phyloP scores from a whole-genome alignment of 2,329 filamentous ascomycete genomes.

The Nothopassalora personata region DNA sequence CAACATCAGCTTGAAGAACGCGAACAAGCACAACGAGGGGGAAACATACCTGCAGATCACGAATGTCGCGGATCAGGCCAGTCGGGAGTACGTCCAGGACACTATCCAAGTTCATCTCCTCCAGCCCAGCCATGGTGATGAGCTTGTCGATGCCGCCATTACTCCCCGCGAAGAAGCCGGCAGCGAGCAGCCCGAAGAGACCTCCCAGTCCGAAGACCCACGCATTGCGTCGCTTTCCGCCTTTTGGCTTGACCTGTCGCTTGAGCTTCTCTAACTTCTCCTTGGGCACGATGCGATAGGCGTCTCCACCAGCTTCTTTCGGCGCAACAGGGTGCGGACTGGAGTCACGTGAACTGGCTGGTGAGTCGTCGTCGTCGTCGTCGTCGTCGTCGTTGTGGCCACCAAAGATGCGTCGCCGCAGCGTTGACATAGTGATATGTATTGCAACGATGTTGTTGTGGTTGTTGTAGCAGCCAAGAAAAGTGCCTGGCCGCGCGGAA shows the following conservation, averaged over 20 bases:
- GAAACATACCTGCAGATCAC: conserved; percentile 67
- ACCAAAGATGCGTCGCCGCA: conserved; percentile 34
- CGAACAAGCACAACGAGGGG: conserved; percentile 21
- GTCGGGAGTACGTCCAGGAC: conserved; percentile 83
- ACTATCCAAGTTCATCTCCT: conserved; percentile 72
- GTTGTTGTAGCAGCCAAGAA: not conserved
- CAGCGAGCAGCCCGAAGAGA: conserved; percentile 81
- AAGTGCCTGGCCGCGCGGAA: not conserved
- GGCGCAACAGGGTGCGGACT: conserved; percentile 33
- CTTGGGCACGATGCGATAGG: conserved; percentile 49
- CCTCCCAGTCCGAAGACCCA: conserved; percentile 85
- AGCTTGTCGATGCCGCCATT: conserved; percentile 60
- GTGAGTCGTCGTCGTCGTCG: conserved; percentile 21
- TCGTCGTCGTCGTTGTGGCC: conserved; percentile 11
- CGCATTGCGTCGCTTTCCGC: conserved; percentile 64
- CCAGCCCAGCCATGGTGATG: conserved; percentile 71
- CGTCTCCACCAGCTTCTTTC: conserved; percentile 29
- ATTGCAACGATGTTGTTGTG: not conserved
- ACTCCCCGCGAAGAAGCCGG: conserved; percentile 81
- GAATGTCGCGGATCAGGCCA: conserved; percentile 77
- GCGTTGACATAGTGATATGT: conserved; percentile 25
- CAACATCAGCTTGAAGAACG: conserved; percentile 23
- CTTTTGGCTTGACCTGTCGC: conserved; percentile 29
- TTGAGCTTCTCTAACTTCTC: conserved; percentile 44
- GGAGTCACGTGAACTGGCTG: conserved; percentile 37